Base-by-base conservation (phyloP, 2,329 filamentous ascomycete species). In the Exophiala dermatitidis region DNA sequence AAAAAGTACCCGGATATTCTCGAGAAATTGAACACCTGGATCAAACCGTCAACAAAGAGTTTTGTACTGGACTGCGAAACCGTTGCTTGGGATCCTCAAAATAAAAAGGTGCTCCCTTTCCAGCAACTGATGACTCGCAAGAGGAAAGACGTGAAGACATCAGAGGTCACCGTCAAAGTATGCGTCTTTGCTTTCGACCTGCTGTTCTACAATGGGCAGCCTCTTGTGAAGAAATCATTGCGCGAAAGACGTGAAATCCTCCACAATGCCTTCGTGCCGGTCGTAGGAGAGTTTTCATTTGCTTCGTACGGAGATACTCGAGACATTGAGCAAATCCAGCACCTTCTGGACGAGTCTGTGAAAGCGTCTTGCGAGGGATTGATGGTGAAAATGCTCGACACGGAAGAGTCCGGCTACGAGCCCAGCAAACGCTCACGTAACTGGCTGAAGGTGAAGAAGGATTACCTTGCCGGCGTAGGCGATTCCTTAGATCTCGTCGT, bases 381-480 rank as follows among this genome's bases (percentile, higher is more conserved):
- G 49, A 98, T 98, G 93, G 93, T 98, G 9, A 98, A 98, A 76
- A 98, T 98, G 93, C 74, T 98, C 54, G 91, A 97, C 68, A 93
- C 91, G 0, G 76, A 81, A 4, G 91, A 96, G 70, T 95, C 88
- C 62, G 88, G 88, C 63, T 98, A 98, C 67, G 91, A 97, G 71
- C 93, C 93, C 19, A 95, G 88, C 65, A 95, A 95, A 69, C 85
- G 93, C 60, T 95, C 88, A 71, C 87, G 93, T 55, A 98, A 98
- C 67, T 98, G 93, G 93, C 85, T 98, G 60, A 98, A 98, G 78
- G 86, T 97, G 71, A 98, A 98, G 71, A 98, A 98, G 67, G 93
- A 98, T 67, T 98, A 98, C 68, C 87, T 98, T 52, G 79, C 87
- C 4, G 91, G 91, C 48, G 84, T 96, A 1, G 93, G 93, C 48